A percentile compares a stretch with the other conserved stretches of the same genome.
These are phyloP conservation scores for Vitis hybrid DNA, from an alignment of 177 flowering plant genomes.

Conservation along the genomic window DNA sequence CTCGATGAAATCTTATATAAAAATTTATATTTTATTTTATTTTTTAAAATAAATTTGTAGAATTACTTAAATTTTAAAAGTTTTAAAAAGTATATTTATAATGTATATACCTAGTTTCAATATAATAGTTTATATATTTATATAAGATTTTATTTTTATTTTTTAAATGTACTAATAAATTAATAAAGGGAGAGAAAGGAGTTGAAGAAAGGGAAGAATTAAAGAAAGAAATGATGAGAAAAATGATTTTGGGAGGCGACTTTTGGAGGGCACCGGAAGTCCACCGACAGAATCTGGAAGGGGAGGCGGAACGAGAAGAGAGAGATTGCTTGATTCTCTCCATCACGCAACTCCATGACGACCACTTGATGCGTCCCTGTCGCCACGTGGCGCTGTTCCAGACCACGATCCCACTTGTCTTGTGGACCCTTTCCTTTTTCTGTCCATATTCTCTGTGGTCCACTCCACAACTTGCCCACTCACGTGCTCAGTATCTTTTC, in stretches of 20 bases:
- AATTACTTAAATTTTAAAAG: too few species aligned
- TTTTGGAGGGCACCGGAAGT: not conserved
- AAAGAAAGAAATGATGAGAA: not conserved
- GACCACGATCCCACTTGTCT: not conserved
- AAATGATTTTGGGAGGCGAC: not conserved
- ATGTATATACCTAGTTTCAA: too few species aligned
- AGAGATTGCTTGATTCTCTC: too few species aligned
- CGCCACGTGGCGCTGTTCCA: not conserved
- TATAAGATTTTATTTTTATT: too few species aligned
- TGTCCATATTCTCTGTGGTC: too few species aligned
- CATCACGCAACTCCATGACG: slow-evolving; percentile 13
- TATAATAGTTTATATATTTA: too few species aligned
- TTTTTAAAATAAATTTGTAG: too few species aligned
- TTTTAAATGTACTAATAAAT: too few species aligned
- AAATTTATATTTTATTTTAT: too few species aligned
- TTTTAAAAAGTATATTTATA: too few species aligned
- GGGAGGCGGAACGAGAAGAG: not conserved
- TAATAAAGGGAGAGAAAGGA: not conserved
- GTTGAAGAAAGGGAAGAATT: not conserved
- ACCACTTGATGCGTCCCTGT: slow-evolving; percentile 3
- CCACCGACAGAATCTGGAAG: slow-evolving; percentile 16
- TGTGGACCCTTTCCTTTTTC: not conserved
- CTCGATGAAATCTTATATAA: too few species aligned
- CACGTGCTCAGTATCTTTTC: slow-evolving; percentile 21
- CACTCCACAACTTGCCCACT: not conserved